These are phyloP conservation scores for Malassezia vespertilionis DNA, from an alignment of 1,284 basidiomycete genomes.

Conservation along the genomic window DNA sequence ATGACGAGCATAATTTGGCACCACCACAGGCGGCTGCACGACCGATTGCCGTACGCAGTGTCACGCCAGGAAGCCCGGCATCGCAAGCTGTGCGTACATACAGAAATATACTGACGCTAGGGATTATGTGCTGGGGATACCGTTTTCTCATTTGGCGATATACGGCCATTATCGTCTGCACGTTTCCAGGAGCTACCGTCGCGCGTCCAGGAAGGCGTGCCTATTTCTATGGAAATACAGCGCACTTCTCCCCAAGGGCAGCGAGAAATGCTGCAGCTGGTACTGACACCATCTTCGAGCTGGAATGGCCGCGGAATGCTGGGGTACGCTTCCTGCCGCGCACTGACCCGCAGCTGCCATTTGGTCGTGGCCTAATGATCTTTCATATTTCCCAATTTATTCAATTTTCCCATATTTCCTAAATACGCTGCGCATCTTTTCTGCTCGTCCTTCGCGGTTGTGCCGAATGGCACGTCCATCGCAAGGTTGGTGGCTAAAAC, in stretches of 20 bases:
- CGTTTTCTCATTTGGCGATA: background rate
- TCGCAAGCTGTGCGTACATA: background rate
- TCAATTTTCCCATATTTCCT: background rate
- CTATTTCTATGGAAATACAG: conserved; percentile 1
- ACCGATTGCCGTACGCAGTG: conserved; percentile 12
- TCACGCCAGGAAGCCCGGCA: conserved; percentile 7
- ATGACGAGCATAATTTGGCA: no score
- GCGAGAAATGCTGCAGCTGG: background rate
- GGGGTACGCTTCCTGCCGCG: background rate
- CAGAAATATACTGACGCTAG: background rate
- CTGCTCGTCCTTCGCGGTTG: no score
- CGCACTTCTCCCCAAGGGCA: background rate
- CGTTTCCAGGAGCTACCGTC: background rate
- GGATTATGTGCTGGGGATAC: conserved; percentile 10
- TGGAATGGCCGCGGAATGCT: conserved; percentile 15
- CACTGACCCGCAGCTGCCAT: conserved; percentile 9
- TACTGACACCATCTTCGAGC: background rate
- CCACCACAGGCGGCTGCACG: no score
- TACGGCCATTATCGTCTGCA: background rate
- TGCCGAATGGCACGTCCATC: no score
- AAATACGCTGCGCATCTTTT: no score
- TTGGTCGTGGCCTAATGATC: conserved; percentile 1
- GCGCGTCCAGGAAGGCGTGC: conserved; percentile 1
- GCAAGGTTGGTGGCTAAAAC: conserved; percentile 49
- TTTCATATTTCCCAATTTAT: background rate